Evolutionary conservation across 352 stramenopile genomes (phyloP).

Genomic region (Sclerospora graminicola): DNA sequence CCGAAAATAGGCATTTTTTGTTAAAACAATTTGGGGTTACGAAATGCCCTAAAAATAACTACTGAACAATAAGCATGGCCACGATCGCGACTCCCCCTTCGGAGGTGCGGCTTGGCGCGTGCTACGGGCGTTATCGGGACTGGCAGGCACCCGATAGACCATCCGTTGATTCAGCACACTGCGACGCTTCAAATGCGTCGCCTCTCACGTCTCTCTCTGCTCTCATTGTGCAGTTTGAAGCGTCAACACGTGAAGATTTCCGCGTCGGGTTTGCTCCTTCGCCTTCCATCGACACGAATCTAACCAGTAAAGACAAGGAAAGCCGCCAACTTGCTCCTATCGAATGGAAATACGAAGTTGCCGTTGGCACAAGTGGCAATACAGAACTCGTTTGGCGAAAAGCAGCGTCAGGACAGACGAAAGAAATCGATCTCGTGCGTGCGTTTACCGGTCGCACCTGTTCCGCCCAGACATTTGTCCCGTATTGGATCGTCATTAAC

Average conservation of each 20-base stretch:
- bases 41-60: too few relatives aligned
- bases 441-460: slow-evolving; percentile 68
- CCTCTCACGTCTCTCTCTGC: slow-evolving; percentile 13
- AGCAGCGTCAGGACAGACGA: slow-evolving; percentile 17
- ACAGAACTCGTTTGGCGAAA: slow-evolving; percentile 68
- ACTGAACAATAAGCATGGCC: too few relatives aligned
- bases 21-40: too few relatives aligned
- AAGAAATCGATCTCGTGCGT: slow-evolving; percentile 43
- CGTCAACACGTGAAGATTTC: slow-evolving; percentile 47
- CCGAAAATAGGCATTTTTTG: too few relatives aligned
- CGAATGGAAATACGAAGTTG: slow-evolving; percentile 58
- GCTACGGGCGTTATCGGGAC: slow-evolving; percentile 45
- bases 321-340: slow-evolving; percentile 3
- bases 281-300: slow-evolving; percentile 5
- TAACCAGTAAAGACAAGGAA: slow-evolving; percentile 1
- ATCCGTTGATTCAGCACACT: not conserved
- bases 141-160: slow-evolving; percentile 14
- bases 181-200: slow-evolving; percentile 5
- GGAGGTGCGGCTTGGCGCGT: slow-evolving; percentile 36
- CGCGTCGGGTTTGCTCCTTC: slow-evolving; percentile 52
- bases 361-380: slow-evolving; percentile 58
- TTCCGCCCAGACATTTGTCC: slow-evolving; percentile 40
- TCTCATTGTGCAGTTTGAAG: slow-evolving; percentile 63
- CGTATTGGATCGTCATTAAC: slow-evolving; percentile 64
- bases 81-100: slow-evolving; percentile 12